Conservation (phyloP, 2,329 filamentous ascomycete genomes). For the Aspergillus pseudoterreus region DNA sequence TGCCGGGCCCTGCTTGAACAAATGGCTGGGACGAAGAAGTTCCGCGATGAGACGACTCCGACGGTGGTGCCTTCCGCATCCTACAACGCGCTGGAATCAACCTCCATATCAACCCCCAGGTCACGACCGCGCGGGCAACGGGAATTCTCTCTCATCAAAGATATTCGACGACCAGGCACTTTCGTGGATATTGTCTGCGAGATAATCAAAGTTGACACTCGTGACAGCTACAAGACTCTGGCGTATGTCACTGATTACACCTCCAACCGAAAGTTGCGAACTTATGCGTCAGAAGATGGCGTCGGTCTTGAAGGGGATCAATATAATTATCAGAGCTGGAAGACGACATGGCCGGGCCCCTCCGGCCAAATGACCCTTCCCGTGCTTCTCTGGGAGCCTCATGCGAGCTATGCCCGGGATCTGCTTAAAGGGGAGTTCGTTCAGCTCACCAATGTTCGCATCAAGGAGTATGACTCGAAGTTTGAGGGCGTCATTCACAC, state of each 20-base stretch:
- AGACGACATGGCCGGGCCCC: conserved; percentile 64
- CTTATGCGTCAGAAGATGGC: conserved; percentile 42
- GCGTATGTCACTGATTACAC: conserved; percentile 85
- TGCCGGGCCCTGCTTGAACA: conserved; percentile 27
- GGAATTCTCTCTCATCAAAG: conserved; percentile 60
- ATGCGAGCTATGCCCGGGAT: conserved; percentile 57
- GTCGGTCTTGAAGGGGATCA: conserved; percentile 50
- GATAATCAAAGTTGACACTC: conserved; percentile 58
- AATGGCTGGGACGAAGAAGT: conserved; percentile 4
- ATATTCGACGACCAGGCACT: conserved; percentile 49
- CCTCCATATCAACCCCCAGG: conserved; percentile 3
- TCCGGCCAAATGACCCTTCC: conserved; percentile 68
- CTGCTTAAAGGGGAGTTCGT: conserved; percentile 62
- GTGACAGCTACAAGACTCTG: conserved; percentile 47
- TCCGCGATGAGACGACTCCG: conserved; percentile 6
- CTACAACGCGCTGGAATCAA: conserved; percentile 3
- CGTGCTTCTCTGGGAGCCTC: conserved; percentile 66
- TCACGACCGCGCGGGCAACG: conserved; percentile 5
- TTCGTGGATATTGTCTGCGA: conserved; percentile 71
- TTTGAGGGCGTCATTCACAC: conserved; percentile 71
- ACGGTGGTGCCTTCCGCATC: neutral
- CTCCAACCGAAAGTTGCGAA: conserved; percentile 60
- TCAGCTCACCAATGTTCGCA: conserved; percentile 66
- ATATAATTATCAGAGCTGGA: conserved; percentile 50
- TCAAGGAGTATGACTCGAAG: conserved; percentile 55